Base-by-base conservation (phyloP, 345 rosid species). In the Acer saccharum region DNA sequence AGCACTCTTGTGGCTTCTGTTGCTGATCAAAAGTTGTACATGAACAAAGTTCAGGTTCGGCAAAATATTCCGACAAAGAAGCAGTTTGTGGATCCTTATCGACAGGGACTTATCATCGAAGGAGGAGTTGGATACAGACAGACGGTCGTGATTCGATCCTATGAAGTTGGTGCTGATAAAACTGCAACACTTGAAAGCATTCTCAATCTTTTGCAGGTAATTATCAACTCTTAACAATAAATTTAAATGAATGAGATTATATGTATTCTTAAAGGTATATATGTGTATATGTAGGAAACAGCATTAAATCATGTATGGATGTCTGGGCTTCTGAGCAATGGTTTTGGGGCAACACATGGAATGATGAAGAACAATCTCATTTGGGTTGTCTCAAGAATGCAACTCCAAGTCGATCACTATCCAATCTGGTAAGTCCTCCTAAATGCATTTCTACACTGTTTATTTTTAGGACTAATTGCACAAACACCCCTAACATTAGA, bases 231-330 rank as follows among this genome's bases (percentile, higher is more conserved):
- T 29, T 29, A 73, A 23, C 18, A 35, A 35, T 35, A 35, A 35
- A 35, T n/a, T n/a, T n/a, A n/a, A n/a, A n/a, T n/a, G n/a, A n/a
- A n/a, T n/a, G n/a, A n/a, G n/a, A n/a, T n/a, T n/a, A n/a, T n/a
- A n/a, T n/a, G 6, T 35, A 35, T 35, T 35, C 39, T 35, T 4
- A 35, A 35, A 35, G 39, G 39, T 32, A 32, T 3, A 32, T 32
- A 4, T 32, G 4, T 35, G 3, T 35, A 35, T 35, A 35, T 35
- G 73, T 73, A 91, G 92, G 95, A 89, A 86, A 87, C 93, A 2
- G 93, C 95, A 63, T 62, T 91, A 78, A 91, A 91, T 78, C 93
- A 91, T 71, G 93, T 91, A 14, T 91, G 95, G 95, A 84, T 91
- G 89, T 91, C 95, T 7, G 95, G 95, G 66, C 88, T 91, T 48